Base-by-base conservation (phyloP, 2,329 filamentous ascomycete genomes). In the Torrubiellomyces zombiae region DNA sequence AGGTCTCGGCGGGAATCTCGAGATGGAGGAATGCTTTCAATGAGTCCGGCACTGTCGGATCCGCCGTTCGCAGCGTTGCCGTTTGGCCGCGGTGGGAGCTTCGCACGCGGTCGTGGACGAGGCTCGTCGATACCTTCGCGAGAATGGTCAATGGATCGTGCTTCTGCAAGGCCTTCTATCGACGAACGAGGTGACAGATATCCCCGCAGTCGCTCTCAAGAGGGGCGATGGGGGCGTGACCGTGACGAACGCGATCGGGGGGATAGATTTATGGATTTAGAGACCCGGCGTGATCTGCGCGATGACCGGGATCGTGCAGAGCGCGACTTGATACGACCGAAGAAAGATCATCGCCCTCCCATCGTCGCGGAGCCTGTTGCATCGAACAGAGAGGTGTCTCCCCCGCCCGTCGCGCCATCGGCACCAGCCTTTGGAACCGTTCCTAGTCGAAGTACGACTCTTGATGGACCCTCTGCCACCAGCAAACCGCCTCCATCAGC, bases 1-100 rank as follows among this genome's bases (percentile, higher is more conserved):
- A 63, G 77, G 29, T 67, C 71, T 11, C 60, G 76, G 27, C 61
- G 76, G 23, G 71, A 65, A 10, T 81, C 76, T 7, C 62, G 78
- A 39, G 78, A 85, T 38, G 77, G 47, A 7, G 54, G 76, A 0
- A 75, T 77, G 8, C 63, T 71, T 13, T 78, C 75, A 2, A 75
- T 73, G 11, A 73, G 73, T 4, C 80, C 77, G 3, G 70, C 69
- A 7, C 71, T 69, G 13, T 78, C 76, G 0, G 77, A 83, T 32
- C 62, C 67, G 9, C 59, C 65, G 1, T 73, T 75, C 28, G 63
- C 58, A 11, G 41, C 50, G 31, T 48, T 57, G 7, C 56, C 58
- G 7, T 58, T 62, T 7, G 60, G 62, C 27, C 63, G 64, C 8
- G 65, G 71, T 12, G 61, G 63, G 16, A 64, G 64, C 5, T 66